Percentiles rank a stretch among this genome's conserved stretches.
Conservation (phyloP, 305 asterid genomes). For the Ilex paraguariensis region DNA sequence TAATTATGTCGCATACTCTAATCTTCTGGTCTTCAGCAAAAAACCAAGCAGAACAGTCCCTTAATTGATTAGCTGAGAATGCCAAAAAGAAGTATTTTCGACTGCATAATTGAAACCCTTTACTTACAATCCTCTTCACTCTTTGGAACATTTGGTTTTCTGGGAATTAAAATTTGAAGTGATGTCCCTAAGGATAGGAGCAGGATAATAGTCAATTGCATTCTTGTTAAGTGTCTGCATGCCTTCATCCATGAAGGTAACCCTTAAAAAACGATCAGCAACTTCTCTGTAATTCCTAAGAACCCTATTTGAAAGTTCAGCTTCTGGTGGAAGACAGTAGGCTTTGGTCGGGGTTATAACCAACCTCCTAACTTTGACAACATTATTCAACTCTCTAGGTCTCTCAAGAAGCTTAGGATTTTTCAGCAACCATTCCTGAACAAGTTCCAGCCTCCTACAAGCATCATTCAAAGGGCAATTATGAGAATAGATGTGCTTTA, state of each 20-base stretch:
- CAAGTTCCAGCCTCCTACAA: slow-evolving; percentile 29
- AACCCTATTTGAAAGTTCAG: slow-evolving; percentile 80
- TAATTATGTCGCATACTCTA: slow-evolving; percentile 33
- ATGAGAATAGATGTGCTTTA: slow-evolving; percentile 56
- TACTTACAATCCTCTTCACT: slow-evolving; percentile 42
- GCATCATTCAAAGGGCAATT: slow-evolving; percentile 61
- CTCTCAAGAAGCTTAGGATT: slow-evolving; percentile 61
- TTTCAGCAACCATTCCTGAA: slow-evolving; percentile 52
- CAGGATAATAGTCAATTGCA: slow-evolving; percentile 49
- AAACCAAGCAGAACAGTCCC: slow-evolving; percentile 96
- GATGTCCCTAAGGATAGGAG: slow-evolving; percentile 52
- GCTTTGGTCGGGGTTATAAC: slow-evolving; percentile 76
- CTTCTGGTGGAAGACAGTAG: slow-evolving; percentile 82
- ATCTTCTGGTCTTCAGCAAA: slow-evolving; percentile 55
- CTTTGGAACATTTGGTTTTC: slow-evolving; percentile 62
- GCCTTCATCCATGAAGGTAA: slow-evolving; percentile 90
- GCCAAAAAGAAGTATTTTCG: slow-evolving; percentile 75
- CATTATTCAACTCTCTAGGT: slow-evolving; percentile 45
- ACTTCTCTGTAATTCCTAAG: slow-evolving; percentile 51
- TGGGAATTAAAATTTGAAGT: slow-evolving; percentile 35
- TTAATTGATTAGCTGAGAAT: slow-evolving; percentile 78
- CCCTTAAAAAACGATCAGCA: slow-evolving; percentile 78
- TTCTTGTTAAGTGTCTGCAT: slow-evolving; percentile 65
- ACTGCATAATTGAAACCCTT: slow-evolving; percentile 73
- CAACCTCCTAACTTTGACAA: slow-evolving; percentile 73